Conservation (phyloP, 805 yeast species). For the Suhomyces faveliae region DNA sequence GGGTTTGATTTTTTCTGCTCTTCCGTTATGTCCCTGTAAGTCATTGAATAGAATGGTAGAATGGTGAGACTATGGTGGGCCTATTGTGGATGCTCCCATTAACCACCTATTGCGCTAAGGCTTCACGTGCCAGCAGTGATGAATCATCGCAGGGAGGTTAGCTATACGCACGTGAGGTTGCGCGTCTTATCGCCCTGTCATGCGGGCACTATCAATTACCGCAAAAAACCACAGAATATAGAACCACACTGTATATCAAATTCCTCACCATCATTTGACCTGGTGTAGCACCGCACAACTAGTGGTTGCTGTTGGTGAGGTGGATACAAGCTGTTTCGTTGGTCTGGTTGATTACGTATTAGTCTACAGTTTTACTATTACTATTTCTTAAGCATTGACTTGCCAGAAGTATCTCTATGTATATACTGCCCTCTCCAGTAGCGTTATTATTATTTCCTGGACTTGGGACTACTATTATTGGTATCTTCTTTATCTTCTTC, state of each 20-base stretch:
- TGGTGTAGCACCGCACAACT: no score
- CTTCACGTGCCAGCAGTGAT: no score
- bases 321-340: no score
- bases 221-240: slow-evolving; percentile 1
- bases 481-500: not conserved
- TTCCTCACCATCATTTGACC: no score
- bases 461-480: not conserved
- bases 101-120: no score
- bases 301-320: no score
- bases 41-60: not conserved
- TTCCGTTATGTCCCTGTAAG: slow-evolving; percentile 40
- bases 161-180: not conserved
- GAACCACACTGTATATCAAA: no score
- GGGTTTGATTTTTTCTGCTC: slow-evolving; percentile 58
- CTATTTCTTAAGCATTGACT: not conserved
- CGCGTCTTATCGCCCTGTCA: not conserved
- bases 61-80: not conserved
- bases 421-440: no score
- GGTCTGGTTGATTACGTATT: no score
- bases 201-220: slow-evolving; percentile 1
- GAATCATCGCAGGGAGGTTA: not conserved
- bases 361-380: not conserved
- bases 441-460: not conserved
- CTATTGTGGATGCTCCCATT: no score
- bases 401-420: not conserved